Conservation (phyloP, 129 eudicot species). For the Ambrosia artemisiifolia region DNA sequence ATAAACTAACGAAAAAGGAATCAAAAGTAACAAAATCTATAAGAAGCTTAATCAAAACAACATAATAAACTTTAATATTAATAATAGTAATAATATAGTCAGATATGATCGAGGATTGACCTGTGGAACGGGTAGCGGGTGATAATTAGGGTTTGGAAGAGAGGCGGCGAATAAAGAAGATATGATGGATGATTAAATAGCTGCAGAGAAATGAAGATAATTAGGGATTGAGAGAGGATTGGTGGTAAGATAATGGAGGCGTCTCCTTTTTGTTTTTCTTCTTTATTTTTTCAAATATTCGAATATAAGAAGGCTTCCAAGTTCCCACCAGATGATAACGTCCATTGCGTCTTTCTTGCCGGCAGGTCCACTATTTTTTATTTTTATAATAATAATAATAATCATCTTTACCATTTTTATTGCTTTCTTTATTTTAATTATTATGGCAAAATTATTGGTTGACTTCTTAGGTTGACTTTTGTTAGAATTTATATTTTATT, state of each 20-base stretch:
- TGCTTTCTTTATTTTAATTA: neutral
- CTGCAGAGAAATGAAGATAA: neutral
- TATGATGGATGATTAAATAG: neutral
- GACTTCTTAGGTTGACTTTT: neutral
- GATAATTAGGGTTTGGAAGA: slow-evolving; percentile 23
- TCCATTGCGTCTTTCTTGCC: slow-evolving; percentile 16
- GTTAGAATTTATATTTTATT: too few relatives aligned
- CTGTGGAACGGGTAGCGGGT: neutral
- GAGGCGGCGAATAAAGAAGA: slow-evolving; percentile 21
- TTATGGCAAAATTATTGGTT: neutral
- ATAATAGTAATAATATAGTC: too few relatives aligned
- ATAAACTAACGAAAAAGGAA: too few relatives aligned
- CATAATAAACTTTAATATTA: too few relatives aligned
- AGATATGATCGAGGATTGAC: slow-evolving; percentile 6
- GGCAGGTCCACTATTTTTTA: slow-evolving; percentile 1
- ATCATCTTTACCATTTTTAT: neutral
- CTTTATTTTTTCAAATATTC: slow-evolving; percentile 30
- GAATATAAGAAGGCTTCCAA: slow-evolving; percentile 28
- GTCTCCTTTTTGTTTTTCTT: neutral
- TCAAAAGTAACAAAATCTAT: too few relatives aligned
- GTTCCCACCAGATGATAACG: slow-evolving; percentile 44
- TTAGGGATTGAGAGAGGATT: slow-evolving; percentile 18
- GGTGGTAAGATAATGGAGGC: slow-evolving; percentile 28
- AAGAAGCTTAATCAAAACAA: too few relatives aligned
- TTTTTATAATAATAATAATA: too few relatives aligned